Evolutionary conservation across 2,329 filamentous ascomycete genomes (phyloP).

Genomic region (Bipolaris victoriae): DNA sequence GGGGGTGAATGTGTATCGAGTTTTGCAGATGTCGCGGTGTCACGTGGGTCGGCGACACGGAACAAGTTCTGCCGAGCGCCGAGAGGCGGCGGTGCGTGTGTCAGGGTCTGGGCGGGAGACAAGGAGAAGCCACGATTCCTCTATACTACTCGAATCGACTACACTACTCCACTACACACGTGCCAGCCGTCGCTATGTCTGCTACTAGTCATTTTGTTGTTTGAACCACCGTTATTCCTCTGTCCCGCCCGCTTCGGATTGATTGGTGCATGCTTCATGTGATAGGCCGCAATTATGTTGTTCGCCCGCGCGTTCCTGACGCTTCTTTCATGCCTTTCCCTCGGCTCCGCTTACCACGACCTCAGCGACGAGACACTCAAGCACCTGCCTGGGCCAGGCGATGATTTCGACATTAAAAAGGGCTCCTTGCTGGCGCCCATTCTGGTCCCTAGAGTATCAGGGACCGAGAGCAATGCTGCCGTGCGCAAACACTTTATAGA

Average conservation of each 20-base stretch:
- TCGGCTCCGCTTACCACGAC: conserved; percentile 58
- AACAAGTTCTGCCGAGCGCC: background rate
- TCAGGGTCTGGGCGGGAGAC: background rate
- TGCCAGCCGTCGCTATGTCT: too few relatives aligned
- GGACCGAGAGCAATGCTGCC: conserved; percentile 75
- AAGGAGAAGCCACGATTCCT: conserved; percentile 7
- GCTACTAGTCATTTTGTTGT: too few relatives aligned
- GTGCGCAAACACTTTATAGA: conserved; percentile 83
- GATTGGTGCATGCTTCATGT: conserved; percentile 13
- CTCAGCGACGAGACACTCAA: conserved; percentile 79
- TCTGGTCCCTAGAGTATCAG: conserved; percentile 84
- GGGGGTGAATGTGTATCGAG: background rate
- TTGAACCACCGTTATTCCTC: background rate
- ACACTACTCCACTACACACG: conserved; percentile 1
- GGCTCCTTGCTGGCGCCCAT: conserved; percentile 85
- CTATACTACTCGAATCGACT: background rate
- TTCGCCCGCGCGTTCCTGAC: conserved; percentile 30
- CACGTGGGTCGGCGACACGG: conserved; percentile 20
- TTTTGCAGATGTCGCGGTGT: conserved; percentile 13
- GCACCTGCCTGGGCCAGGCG: conserved; percentile 70
- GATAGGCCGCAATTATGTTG: conserved; percentile 24
- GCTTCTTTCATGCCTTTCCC: conserved; percentile 32
- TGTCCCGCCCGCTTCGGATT: background rate
- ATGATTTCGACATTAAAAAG: conserved; percentile 79
- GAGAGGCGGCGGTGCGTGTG: background rate